Percentiles rank a stretch among this genome's conserved stretches.
These are phyloP conservation scores for Coniochaeta sp. DNA, from an alignment of 2,329 filamentous ascomycete genomes.

Conservation along the genomic window DNA sequence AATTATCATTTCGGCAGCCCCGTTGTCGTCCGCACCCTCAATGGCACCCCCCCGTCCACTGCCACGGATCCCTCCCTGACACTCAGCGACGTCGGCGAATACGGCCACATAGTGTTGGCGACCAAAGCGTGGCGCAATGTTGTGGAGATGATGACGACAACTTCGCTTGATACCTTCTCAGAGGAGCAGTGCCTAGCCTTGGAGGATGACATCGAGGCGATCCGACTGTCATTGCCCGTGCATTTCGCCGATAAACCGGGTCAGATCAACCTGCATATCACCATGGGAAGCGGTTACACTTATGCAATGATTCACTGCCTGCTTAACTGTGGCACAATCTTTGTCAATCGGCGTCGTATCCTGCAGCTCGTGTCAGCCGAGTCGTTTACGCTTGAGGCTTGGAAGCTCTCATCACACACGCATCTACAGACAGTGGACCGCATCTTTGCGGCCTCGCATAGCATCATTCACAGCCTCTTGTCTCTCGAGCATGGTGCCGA, in stretches of 20 bases:
- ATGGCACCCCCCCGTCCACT: slow-evolving; percentile 28
- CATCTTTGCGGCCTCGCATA: slow-evolving; percentile 52
- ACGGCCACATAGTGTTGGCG: slow-evolving; percentile 53
- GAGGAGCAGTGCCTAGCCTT: slow-evolving; percentile 45
- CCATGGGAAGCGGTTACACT: slow-evolving; percentile 56
- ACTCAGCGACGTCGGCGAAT: slow-evolving; percentile 50
- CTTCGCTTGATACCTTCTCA: slow-evolving; percentile 42
- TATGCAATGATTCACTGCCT: slow-evolving; percentile 58
- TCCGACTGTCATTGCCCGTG: slow-evolving; percentile 47
- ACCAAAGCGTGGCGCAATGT: slow-evolving; percentile 56
- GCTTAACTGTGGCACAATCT: slow-evolving; percentile 53
- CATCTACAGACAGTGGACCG: slow-evolving; percentile 46
- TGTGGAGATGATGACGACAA: slow-evolving; percentile 52
- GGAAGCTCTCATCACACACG: slow-evolving; percentile 40
- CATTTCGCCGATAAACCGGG: slow-evolving; percentile 55
- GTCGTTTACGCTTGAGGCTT: slow-evolving; percentile 44
- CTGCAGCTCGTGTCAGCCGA: slow-evolving; percentile 49
- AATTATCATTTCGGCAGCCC: slow-evolving; percentile 57
- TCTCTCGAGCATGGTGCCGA: slow-evolving; percentile 49
- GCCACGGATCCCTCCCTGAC: slow-evolving; percentile 28
- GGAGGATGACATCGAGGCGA: slow-evolving; percentile 46
- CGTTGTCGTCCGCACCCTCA: slow-evolving; percentile 50
- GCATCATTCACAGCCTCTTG: slow-evolving; percentile 47
- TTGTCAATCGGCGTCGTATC: slow-evolving; percentile 52
- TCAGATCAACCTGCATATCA: slow-evolving; percentile 55